Conservation (phyloP, 352 stramenopile species). For the Phytophthora cactorum region DNA sequence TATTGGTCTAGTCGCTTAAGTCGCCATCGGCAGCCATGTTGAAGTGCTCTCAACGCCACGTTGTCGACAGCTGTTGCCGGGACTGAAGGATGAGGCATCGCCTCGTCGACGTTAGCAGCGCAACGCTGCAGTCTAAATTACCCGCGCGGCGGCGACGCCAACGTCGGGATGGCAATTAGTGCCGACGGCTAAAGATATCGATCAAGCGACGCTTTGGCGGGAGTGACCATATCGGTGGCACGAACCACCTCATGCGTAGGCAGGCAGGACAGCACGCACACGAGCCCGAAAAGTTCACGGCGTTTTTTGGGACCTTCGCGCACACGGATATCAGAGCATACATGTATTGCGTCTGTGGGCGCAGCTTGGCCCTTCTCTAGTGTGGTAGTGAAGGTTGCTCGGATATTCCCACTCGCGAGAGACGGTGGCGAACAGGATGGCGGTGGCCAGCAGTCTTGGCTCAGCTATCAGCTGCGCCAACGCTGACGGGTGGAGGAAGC, state of each 20-base stretch:
- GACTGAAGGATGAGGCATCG: slow-evolving; percentile 17
- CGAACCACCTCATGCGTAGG: not conserved
- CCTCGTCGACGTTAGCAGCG: not conserved
- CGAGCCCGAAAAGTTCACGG: slow-evolving; percentile 10
- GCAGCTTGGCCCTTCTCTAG: too few relatives aligned
- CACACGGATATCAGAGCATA: not conserved
- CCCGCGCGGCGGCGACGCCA: too few relatives aligned
- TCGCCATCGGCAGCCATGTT: not conserved
- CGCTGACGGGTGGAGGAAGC: not conserved
- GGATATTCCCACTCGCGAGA: not conserved
- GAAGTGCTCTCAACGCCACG: not conserved
- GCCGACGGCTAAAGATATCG: not conserved
- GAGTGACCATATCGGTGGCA: not conserved
- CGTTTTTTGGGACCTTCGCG: too few relatives aligned
- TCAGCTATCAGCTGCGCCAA: slow-evolving; percentile 6
- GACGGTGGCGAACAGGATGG: not conserved
- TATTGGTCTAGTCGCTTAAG: slow-evolving; percentile 12
- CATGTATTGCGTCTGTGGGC: too few relatives aligned
- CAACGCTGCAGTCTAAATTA: too few relatives aligned
- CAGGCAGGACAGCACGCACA: not conserved
- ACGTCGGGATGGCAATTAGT: not conserved
- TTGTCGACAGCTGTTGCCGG: not conserved
- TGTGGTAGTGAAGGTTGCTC: not conserved
- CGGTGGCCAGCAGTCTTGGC: not conserved
- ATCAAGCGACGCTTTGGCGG: not conserved